Base-by-base conservation (phyloP, 163 green algal genomes). In the Scenedesmus sp. region DNA sequence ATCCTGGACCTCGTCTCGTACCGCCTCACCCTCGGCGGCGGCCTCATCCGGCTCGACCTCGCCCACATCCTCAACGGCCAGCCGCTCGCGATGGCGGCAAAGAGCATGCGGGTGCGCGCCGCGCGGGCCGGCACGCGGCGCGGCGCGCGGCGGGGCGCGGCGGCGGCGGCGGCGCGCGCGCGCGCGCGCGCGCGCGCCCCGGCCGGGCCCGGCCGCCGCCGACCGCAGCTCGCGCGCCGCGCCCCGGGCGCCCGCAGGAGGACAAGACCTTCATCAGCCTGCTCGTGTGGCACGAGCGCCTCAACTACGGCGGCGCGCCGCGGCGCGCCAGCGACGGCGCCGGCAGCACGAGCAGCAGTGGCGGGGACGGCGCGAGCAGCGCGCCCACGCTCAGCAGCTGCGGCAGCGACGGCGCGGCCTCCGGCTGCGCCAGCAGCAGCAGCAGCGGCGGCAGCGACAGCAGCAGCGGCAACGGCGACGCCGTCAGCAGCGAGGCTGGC, bases 11-110 rank as follows among this genome's bases (percentile, higher is more conserved):
- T 80, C 7, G 15, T 20, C 18, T 17, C 20, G 29, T 80, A 80
- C 72, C 67, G 67, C 47, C 60, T 80, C 29, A 33, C 20, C 3
- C 57, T 78, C 42, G 56, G 54, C 18, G 72, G 60, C n/a, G 15
- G 63, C 31, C 47, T 80, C 18, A 56, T 44, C 20, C n/a, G n/a
- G n/a, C 44, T 80, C 45, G 72, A 80, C 72, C 60, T 80, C 20
- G 44, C n/a, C 33, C 48, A 31, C 29, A 28, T 73, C 0, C 48
- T 80, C 20, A 65, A 80, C 33, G 60, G 47, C 22, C 72, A 80
- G 72, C 72, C 72, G 50, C 48, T 80, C 60, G 60, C 73, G 60
- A 63, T 80, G 36, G 65, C 65, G 72, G 36, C 22, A 60, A 80
- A 80, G 48, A 60, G 73, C 39, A 34, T 65, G 31, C 36, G 50